These are phyloP conservation scores for Neonectria coccinea DNA, from an alignment of 2,329 filamentous ascomycete genomes.

Conservation along the genomic window DNA sequence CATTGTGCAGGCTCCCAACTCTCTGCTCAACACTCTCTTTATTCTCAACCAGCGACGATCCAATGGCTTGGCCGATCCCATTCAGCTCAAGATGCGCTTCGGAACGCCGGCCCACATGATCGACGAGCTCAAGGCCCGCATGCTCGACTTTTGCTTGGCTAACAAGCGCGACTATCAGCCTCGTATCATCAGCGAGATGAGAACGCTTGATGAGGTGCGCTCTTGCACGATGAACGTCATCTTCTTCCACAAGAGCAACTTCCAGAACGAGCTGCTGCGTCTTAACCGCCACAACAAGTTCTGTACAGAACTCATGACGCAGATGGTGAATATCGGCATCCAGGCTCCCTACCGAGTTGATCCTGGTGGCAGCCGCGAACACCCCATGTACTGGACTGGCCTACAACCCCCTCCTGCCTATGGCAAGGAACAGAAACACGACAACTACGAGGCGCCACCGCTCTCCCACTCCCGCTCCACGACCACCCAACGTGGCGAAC, in stretches of 20 bases:
- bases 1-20: constrained; percentile 95
- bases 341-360: constrained; percentile 75
- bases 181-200: constrained; percentile 88
- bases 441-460: constrained; percentile 21
- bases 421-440: constrained; percentile 43
- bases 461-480: constrained; percentile 19
- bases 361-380: constrained; percentile 76
- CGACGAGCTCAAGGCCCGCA: constrained; percentile 80
- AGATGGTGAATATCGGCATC: constrained; percentile 86
- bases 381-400: constrained; percentile 69
- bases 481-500: constrained; percentile 9
- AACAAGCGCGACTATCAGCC: constrained; percentile 92
- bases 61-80: constrained; percentile 86
- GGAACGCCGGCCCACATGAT: constrained; percentile 88
- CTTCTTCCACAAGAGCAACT: constrained; percentile 98
- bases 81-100: constrained; percentile 87
- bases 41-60: constrained; percentile 95
- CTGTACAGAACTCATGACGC: constrained; percentile 88
- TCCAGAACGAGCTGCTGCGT: constrained; percentile 93
- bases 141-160: constrained; percentile 83
- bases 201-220: constrained; percentile 83
- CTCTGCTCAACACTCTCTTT: constrained; percentile 90
- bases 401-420: constrained; percentile 52
- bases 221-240: constrained; percentile 90
- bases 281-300: constrained; percentile 94